Percentiles rank a stretch among this genome's conserved stretches.
Conservation (phyloP, 2,329 filamentous ascomycete species). For the Diaporthe helianthi region DNA sequence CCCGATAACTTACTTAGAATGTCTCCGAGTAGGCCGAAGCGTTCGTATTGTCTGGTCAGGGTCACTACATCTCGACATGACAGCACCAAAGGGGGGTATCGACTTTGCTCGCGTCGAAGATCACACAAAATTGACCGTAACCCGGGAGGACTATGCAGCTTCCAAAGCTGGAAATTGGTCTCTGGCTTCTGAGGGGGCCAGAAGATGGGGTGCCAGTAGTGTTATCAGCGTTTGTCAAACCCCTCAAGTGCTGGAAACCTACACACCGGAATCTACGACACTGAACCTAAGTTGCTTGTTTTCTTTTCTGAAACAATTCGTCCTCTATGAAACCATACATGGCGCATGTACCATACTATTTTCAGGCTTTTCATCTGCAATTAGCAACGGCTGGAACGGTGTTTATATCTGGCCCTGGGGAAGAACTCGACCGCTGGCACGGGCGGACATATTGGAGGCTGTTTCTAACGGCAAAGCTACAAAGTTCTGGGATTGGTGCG, state of each 20-base stretch:
- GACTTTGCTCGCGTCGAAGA: constrained; percentile 7
- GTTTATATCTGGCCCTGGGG: constrained; percentile 14
- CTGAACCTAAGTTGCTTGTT: constrained; percentile 1
- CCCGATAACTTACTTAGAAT: too few species aligned
- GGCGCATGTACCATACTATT: constrained; percentile 11
- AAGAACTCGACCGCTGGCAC: constrained; percentile 3
- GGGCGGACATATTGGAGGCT: constrained; percentile 19
- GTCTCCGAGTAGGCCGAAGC: too few species aligned
- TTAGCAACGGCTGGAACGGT: neutral
- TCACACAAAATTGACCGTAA: neutral
- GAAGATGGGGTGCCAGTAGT: constrained; percentile 11
- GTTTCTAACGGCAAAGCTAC: constrained; percentile 6
- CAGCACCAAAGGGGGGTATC: constrained; percentile 9
- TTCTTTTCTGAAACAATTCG: constrained; percentile 4
- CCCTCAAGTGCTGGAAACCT: constrained; percentile 11
- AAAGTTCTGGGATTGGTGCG: constrained; percentile 18
- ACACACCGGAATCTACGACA: constrained; percentile 6
- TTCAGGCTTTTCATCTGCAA: constrained; percentile 6
- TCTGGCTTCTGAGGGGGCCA: constrained; percentile 6
- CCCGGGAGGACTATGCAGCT: constrained; percentile 12
- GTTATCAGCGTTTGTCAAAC: constrained; percentile 4
- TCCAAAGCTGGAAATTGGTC: constrained; percentile 14
- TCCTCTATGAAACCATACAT: constrained; percentile 14
- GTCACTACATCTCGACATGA: constrained; percentile 15
- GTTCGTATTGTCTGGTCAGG: constrained; percentile 4